Conservation (phyloP, 2,329 filamentous ascomycete genomes). For the Penicillium frequentans region DNA sequence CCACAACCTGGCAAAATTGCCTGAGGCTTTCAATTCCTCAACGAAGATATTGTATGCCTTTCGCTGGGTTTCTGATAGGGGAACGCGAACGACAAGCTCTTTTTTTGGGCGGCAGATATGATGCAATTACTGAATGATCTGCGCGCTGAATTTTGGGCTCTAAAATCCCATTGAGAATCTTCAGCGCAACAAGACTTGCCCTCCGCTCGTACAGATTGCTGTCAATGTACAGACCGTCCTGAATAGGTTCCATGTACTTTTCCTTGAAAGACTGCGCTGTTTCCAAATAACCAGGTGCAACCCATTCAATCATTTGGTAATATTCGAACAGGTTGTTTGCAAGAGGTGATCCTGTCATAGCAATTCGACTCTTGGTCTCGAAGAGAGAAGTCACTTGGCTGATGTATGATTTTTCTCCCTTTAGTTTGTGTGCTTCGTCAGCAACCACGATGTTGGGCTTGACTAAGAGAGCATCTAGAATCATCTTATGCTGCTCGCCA, state of each 20-base stretch:
- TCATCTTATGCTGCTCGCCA: constrained; percentile 39
- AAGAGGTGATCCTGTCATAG: constrained; percentile 82
- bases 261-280: constrained; percentile 64
- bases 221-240: constrained; percentile 67
- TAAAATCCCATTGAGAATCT: constrained; percentile 69
- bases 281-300: constrained; percentile 76
- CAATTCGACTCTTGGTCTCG: constrained; percentile 69
- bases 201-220: constrained; percentile 59
- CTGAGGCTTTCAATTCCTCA: constrained; percentile 34
- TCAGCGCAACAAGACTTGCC: constrained; percentile 64
- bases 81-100: constrained; percentile 78
- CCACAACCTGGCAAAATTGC: constrained; percentile 49
- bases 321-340: constrained; percentile 84
- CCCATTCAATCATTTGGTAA: constrained; percentile 84
- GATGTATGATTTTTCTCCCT: constrained; percentile 60
- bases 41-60: constrained; percentile 61
- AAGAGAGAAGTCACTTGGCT: constrained; percentile 60
- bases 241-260: constrained; percentile 72
- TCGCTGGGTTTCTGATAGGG: constrained; percentile 66
- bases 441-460: constrained; percentile 73
- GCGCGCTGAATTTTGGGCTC: constrained; percentile 75
- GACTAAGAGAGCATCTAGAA: constrained; percentile 54
- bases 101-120: constrained; percentile 71
- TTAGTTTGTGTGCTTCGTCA: constrained; percentile 82
- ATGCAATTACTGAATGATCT: constrained; percentile 66